Base-by-base conservation (phyloP, 2,329 filamentous ascomycete genomes). In the Aspergillus quadricinctus region DNA sequence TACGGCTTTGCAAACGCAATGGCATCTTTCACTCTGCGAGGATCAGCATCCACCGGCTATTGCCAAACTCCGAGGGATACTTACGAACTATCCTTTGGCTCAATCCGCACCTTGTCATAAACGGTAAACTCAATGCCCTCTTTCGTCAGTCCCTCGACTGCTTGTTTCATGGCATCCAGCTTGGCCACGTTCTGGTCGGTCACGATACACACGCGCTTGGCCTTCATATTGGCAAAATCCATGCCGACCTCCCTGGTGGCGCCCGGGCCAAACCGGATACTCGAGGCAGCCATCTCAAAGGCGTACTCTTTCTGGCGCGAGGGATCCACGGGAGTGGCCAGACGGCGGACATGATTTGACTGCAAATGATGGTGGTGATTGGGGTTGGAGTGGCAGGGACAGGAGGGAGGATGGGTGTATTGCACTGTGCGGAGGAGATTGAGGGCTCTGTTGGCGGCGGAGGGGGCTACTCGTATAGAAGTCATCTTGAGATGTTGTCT, bases 281-380 rank as follows among this genome's bases (percentile, higher is more conserved):
- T 90, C 1, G 90, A 96, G 1, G 94, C 92, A 0, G 94, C 94
- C 93, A 99, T 96, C 74, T 99, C 94, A 71, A 99, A 99, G 14
- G 94, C 94, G 77, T 99, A 99, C 73, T 99, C 94, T 72, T 95
- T 96, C 68, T 92, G 84, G 61, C 86, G 83, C 2, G 83, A 82
- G 8, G 81, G 76, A 66, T 91, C 87, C 28, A 88, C 77, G 0
- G 92, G 90, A 0, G 90, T 93, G n/a, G 90, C 92, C 57, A 92
- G 77, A 43, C 83, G 76, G 43, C 81, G 80, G 41, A 81, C 82
- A 75, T 83, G 82, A 64, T 80, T 80, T 45, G 81, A 72, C 62
- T 76, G 69, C 64, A 91, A 85, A 64, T 93, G 88, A 64, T 92
- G 86, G 65, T 93, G 89, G 70, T 93, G 86, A 52, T 83, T 83